phyloP scores from a whole-genome alignment of 257 asterid genomes.

The Echium plantagineum region DNA sequence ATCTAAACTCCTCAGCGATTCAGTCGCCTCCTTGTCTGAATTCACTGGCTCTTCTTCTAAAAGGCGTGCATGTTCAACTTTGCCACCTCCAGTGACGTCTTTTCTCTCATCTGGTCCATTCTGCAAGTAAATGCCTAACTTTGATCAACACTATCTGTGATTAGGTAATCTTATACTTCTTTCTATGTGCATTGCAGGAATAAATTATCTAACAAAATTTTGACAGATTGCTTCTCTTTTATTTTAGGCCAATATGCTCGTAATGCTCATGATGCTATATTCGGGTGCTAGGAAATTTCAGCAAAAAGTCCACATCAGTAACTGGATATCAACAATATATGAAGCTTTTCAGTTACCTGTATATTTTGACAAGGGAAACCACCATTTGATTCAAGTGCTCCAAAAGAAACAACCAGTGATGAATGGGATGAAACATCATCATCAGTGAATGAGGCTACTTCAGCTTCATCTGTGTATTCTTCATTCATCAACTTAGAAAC shows the following conservation, averaged over 20 bases:
- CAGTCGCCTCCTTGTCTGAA: constrained; percentile 28
- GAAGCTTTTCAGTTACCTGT: constrained; percentile 28
- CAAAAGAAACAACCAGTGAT: constrained; percentile 45
- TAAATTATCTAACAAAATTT: not conserved
- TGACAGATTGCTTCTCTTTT: not conserved
- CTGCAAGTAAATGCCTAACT: constrained; percentile 30
- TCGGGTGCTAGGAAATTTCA: not conserved
- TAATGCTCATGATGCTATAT: not conserved
- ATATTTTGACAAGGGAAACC: constrained; percentile 40
- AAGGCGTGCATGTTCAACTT: constrained; percentile 17
- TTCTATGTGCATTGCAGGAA: not conserved
- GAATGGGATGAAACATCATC: constrained; percentile 76
- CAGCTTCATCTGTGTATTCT: constrained; percentile 77
- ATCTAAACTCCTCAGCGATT: constrained; percentile 21
- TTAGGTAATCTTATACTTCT: constrained; percentile 3
- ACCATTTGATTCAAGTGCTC: constrained; percentile 44
- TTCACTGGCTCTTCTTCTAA: constrained; percentile 18
- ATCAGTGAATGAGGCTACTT: constrained; percentile 45
- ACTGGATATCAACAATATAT: not conserved
- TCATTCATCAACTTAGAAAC: constrained; percentile 56
- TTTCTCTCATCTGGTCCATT: constrained; percentile 26
- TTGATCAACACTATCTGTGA: constrained; percentile 10
- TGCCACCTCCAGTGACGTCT: constrained; percentile 22
- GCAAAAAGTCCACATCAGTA: not conserved
- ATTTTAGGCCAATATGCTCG: not conserved